Base-by-base conservation (phyloP, 352 stramenopile species). In the Saprolegnia diclina region DNA sequence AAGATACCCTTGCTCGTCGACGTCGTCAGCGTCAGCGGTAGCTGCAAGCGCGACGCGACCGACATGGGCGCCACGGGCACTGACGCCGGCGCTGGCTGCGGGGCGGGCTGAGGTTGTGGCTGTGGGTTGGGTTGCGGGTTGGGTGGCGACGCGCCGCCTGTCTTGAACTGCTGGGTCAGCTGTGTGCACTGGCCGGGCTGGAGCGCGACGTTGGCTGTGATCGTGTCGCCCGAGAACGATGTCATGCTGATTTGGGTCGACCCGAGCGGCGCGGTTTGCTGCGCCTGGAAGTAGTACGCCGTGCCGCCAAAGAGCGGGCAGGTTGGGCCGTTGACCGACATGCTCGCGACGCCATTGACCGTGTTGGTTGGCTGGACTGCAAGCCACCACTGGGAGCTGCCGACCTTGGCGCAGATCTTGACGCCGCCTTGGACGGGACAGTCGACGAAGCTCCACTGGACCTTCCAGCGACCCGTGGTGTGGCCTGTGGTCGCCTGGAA, bases 341-440 rank as follows among this genome's bases (percentile, higher is more conserved):
- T 79, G 22, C 57, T 62, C 40, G 78, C 73, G 45, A 89, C 73
- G 35, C 77, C 78, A 50, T 81, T 74, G 24, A 74, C 71, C 5
- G 78, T 86, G 72, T 88, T 89, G 55, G 76, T 73, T 26, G 83
- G 74, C 54, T 89, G 81, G 19, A 89, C 72, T 11, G 81, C 81
- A 40, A 86, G 74, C 81, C 81, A 89, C 66, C 82, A 72, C 21
- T 77, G 40, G 65, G 85, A 88, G 71, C 80, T 87, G 29, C 81
- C 81, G 71, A 83, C 77, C 59, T 89, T 89, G 64, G 81, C 74
- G 73, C 80, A 89, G 54, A 87, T 83, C 45, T 85, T 87, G 37
- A 83, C 78, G 22, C 81, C 72, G 45, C 85, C 81, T 48, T 66
- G 53, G 63, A 87, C 80, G 1, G 80, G 80, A 65, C 81, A 89